Percentiles rank a stretch among this genome's conserved stretches.
Conservation (phyloP, 306 rosid species). For the cucumber (Cucumis sativus) region Cucumber_9930_V3 NC_026657.2:7553501-7554000, state of each 20-base stretch:
- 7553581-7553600: too few relatives aligned
- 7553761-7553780: slow-evolving; percentile 7
- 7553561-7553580: too few relatives aligned
- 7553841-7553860: slow-evolving; percentile 16
- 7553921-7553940: slow-evolving; percentile 20
- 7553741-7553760: not conserved
- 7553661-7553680: not conserved
- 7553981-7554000: not conserved
- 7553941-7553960: slow-evolving; percentile 26
- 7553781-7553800: slow-evolving; percentile 11
- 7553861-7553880: slow-evolving; percentile 12
- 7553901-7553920: slow-evolving; percentile 15
- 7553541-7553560: too few relatives aligned
- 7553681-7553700: not conserved
- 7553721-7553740: slow-evolving; percentile 9
- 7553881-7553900: slow-evolving; percentile 16
- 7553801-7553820: not conserved
- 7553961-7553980: slow-evolving; percentile 20
- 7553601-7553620: too few relatives aligned
- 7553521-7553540: too few relatives aligned
- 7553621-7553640: too few relatives aligned
- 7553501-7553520: too few relatives aligned
- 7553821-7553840: not conserved
- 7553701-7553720: not conserved
- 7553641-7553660: too few relatives aligned